Evolutionary conservation across 768 basidiomycete genomes (phyloP).

Genomic region (Termitomyces sp.): DNA sequence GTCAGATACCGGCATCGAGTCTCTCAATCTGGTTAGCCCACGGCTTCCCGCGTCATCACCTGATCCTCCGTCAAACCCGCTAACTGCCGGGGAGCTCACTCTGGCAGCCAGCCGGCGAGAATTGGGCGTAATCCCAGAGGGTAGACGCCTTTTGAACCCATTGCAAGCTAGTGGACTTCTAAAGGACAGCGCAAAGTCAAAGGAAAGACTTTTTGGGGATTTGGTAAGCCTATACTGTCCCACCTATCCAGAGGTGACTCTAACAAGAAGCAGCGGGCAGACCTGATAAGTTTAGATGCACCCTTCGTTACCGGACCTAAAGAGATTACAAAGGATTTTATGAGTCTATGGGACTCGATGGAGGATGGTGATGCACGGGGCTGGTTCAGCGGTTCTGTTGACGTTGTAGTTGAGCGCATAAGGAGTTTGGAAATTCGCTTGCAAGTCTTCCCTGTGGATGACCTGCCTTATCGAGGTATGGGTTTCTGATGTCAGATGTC

Average conservation of each 20-base stretch:
- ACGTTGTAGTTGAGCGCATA: slow-evolving; percentile 47
- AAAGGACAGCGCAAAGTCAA: background rate
- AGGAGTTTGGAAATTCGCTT: slow-evolving; percentile 42
- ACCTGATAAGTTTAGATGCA: slow-evolving; percentile 74
- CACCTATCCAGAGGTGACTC: background rate
- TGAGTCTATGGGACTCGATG: slow-evolving; percentile 50
- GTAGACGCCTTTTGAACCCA: slow-evolving; percentile 5
- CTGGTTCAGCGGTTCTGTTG: slow-evolving; percentile 61
- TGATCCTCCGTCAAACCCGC: slow-evolving; percentile 20
- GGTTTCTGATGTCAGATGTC: slow-evolving; percentile 1
- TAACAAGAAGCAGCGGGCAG: slow-evolving; percentile 28
- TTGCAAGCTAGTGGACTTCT: background rate
- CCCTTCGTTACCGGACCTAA: slow-evolving; percentile 53
- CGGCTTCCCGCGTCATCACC: slow-evolving; percentile 23
- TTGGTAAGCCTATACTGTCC: slow-evolving; percentile 11
- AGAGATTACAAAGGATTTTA: slow-evolving; percentile 37
- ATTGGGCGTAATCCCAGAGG: slow-evolving; percentile 23
- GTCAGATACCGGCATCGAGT: slow-evolving; percentile 29
- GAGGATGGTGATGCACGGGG: slow-evolving; percentile 48
- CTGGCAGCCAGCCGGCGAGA: slow-evolving; percentile 30
- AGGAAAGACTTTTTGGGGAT: slow-evolving; percentile 12
- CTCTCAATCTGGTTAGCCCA: slow-evolving; percentile 19
- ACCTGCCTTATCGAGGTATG: slow-evolving; percentile 58
- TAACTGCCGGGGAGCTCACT: slow-evolving; percentile 42
- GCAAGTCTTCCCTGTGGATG: slow-evolving; percentile 48